Percentiles rank a stretch among this genome's conserved stretches.
Evolutionary conservation across 1,284 basidiomycete species (phyloP).

Genomic region (Sporisorium reilianum): DNA sequence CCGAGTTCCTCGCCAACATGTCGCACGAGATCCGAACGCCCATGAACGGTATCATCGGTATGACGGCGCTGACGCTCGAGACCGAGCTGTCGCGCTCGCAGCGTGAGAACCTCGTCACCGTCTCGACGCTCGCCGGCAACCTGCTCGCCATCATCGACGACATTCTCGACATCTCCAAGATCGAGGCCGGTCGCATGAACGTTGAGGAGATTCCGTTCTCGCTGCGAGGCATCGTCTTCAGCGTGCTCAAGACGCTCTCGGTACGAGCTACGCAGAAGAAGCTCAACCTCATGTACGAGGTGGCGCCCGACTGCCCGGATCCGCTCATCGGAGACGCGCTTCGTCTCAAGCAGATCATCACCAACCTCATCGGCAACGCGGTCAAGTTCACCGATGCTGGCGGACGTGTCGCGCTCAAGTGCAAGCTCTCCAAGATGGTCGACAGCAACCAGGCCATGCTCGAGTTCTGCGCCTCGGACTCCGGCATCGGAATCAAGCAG

Average conservation of each 20-base stretch:
- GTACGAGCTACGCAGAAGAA: conserved; percentile 98
- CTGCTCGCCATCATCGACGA: conserved; percentile 87
- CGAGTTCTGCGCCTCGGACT: conserved; percentile 97
- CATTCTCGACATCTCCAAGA: conserved; percentile 69
- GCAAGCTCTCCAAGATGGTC: conserved; percentile 76
- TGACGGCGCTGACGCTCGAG: conserved; percentile 98
- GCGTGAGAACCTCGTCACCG: conserved; percentile 93
- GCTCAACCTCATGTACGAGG: conserved; percentile 94
- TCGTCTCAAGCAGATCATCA: conserved; percentile 73
- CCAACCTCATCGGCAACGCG: conserved; percentile 64
- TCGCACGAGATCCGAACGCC: conserved; percentile 69
- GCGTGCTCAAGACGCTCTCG: conserved; percentile 96
- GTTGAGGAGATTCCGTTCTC: conserved; percentile 99
- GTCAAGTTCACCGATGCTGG: conserved; percentile 82
- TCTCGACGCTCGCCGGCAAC: conserved; percentile 92
- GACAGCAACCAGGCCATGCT: conserved; percentile 84
- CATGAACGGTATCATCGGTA: conserved; percentile 88
- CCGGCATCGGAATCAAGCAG: conserved; percentile 98
- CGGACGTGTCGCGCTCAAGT: conserved; percentile 91
- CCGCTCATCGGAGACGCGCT: conserved; percentile 97
- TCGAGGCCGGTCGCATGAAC: conserved; percentile 97
- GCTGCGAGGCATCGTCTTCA: conserved; percentile 95
- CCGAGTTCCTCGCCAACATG: conserved; percentile 79
- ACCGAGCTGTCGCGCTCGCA: conserved; percentile 88
- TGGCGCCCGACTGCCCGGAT: conserved; percentile 95